Base-by-base conservation (phyloP, 352 stramenopile genomes). In the Globisporangium viniferum region DNA sequence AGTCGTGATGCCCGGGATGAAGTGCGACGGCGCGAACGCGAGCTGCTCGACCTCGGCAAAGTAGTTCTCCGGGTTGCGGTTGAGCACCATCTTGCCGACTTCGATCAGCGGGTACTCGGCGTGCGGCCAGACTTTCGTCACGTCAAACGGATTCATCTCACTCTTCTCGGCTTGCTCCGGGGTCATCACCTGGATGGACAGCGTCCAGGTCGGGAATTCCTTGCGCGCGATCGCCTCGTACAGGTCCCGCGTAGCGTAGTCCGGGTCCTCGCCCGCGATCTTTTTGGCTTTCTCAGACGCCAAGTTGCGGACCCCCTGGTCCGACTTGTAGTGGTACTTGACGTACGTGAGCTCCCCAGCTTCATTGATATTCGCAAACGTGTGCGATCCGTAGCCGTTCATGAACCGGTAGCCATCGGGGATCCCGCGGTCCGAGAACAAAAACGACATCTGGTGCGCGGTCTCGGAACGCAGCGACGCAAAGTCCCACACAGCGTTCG, bases 261-360 rank as follows among this genome's bases (percentile, higher is more conserved):
- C 89, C 5, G 91, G 92, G 74, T 97, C 89, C 8, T 75, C 78
- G 18, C 78, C 80, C 3, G 78, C 79, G 55, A 98, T 75, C n/a
- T 69, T 66, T 5, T 77, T 76, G 1, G 93, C 92, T 58, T 96
- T 80, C 18, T 89, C 86, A 35, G 90, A 82, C 0, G 80, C 76
- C 29, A 98, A 73, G 72, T 97, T 97, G 62, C 88, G 87, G 66
- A 96, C 93, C 10, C 92, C 93, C 53, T 94, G 88, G 74, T 97
- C 88, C 20, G 92, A 92, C 70, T 97, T 97, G 71, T 95, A 96
- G 73, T 98, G 93, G 69, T 97, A 98, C 80, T 98, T 98, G 69
- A 97, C 88, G 69, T 92, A 98, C 44, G 88, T 76, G n/a, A 73
- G 73, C 53, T 93, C 80, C 31, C 84, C 87, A 35, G 84, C 64